These are phyloP conservation scores for Wickerhamiella hasegawae DNA, from an alignment of 805 yeast species.

Conservation along the genomic window DNA sequence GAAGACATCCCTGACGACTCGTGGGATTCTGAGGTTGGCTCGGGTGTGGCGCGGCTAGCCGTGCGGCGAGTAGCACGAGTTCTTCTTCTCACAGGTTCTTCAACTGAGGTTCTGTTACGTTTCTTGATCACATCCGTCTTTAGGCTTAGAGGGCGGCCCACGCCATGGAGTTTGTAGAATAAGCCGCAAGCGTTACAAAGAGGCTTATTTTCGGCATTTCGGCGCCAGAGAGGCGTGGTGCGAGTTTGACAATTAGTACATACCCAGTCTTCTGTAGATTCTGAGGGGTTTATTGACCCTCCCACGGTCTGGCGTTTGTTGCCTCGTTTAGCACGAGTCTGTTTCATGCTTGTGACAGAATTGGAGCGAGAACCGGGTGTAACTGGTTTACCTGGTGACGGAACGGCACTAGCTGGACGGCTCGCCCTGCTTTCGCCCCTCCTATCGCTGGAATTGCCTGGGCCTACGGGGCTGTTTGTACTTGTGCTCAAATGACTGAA, in stretches of 20 bases:
- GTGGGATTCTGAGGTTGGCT: neutral
- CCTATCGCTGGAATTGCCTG: no score
- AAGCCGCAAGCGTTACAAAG: conserved; percentile 90
- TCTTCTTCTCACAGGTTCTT: conserved; percentile 4
- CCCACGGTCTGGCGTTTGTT: neutral
- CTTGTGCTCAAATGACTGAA: no score
- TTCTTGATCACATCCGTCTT: conserved; percentile 86
- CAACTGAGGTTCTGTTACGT: conserved; percentile 40
- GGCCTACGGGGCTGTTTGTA: no score
- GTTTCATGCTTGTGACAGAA: neutral
- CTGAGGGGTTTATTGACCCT: neutral
- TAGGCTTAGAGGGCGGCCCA: conserved; percentile 73
- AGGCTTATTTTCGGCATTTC: conserved; percentile 82
- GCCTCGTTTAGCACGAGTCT: neutral
- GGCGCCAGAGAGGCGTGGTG: conserved; percentile 86
- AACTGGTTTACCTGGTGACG: neutral
- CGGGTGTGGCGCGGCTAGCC: neutral
- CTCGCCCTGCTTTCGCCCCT: no score
- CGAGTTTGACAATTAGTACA: conserved; percentile 82
- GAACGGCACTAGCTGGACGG: no score
- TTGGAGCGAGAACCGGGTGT: neutral
- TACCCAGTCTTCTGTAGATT: conserved; percentile 10
- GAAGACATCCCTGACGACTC: no score
- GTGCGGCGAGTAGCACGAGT: conserved; percentile 3
- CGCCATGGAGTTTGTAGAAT: conserved; percentile 79